Percentiles rank a stretch among this genome's conserved stretches.
Conservation (phyloP, 371 early-diverging fungal genomes). For the Mortierella sp. region DNA sequence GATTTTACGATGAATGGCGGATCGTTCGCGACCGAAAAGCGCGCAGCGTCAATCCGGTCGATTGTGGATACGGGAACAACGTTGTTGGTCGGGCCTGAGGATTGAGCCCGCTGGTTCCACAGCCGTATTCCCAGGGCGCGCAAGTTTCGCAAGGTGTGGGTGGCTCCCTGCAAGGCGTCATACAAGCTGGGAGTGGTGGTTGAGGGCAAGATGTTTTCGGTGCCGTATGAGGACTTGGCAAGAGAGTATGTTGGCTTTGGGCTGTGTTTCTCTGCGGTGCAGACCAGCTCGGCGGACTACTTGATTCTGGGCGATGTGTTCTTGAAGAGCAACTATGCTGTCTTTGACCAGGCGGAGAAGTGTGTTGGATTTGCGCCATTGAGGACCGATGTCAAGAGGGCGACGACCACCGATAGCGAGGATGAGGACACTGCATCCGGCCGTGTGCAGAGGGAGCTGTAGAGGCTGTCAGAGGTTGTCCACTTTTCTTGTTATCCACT, state of each 20-base stretch:
- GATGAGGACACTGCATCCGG: neutral
- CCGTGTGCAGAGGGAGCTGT: neutral
- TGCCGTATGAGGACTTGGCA: constrained; percentile 62
- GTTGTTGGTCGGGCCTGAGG: constrained; percentile 65
- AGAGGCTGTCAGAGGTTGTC: too few species aligned
- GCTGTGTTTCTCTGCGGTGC: constrained; percentile 44
- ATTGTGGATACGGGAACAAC: constrained; percentile 79
- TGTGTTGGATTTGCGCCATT: constrained; percentile 65
- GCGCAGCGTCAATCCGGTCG: neutral
- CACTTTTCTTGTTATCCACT: too few species aligned
- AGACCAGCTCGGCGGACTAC: constrained; percentile 41
- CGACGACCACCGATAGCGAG: neutral
- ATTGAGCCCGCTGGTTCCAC: constrained; percentile 60
- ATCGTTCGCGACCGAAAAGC: constrained; percentile 19
- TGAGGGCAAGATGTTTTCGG: constrained; percentile 58
- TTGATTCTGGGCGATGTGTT: constrained; percentile 67
- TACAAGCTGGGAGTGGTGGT: constrained; percentile 58
- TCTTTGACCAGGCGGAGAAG: constrained; percentile 64
- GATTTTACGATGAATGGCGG: constrained; percentile 35
- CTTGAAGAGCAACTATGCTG: constrained; percentile 67
- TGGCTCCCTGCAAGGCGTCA: constrained; percentile 59
- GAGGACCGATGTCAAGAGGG: neutral
- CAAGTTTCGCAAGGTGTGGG: constrained; percentile 53
- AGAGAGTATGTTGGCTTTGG: constrained; percentile 36
- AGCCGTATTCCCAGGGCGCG: constrained; percentile 56